These are phyloP conservation scores for Colletotrichum sp. DNA, from an alignment of 2,329 filamentous ascomycete genomes.

Conservation along the genomic window DNA sequence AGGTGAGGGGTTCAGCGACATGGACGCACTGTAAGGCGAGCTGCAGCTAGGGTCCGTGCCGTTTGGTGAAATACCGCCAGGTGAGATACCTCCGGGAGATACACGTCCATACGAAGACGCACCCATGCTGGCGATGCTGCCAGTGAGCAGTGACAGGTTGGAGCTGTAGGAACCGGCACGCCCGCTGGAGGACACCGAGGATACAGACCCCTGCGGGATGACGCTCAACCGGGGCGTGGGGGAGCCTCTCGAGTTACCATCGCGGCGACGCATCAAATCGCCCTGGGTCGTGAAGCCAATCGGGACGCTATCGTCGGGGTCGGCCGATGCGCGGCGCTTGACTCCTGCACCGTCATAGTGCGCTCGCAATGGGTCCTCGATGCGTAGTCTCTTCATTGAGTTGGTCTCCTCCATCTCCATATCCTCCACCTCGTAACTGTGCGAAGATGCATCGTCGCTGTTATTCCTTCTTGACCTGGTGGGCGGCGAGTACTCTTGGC, in stretches of 20 bases:
- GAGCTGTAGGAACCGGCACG: constrained; percentile 55
- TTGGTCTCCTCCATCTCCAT: constrained; percentile 57
- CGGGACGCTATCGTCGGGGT: constrained; percentile 47
- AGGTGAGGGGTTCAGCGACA: constrained; percentile 55
- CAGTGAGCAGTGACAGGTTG: constrained; percentile 44
- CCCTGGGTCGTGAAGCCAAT: constrained; percentile 32
- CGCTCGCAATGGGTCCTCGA: constrained; percentile 46
- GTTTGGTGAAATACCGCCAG: constrained; percentile 55
- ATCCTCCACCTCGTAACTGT: constrained; percentile 50
- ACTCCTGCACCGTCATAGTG: constrained; percentile 49
- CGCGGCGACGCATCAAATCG: constrained; percentile 54
- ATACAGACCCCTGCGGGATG: constrained; percentile 49
- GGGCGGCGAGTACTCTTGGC: constrained; percentile 49
- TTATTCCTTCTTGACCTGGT: constrained; percentile 52
- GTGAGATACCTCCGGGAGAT: constrained; percentile 49
- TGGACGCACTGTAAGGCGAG: constrained; percentile 55
- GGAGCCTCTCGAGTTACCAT: constrained; percentile 53
- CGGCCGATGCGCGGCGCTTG: constrained; percentile 63
- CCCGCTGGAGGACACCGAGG: constrained; percentile 48
- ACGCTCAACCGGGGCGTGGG: constrained; percentile 55
- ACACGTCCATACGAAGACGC: constrained; percentile 46
- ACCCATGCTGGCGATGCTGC: constrained; percentile 45
- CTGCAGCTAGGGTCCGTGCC: constrained; percentile 43
- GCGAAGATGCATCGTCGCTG: constrained; percentile 54
- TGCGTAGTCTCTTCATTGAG: constrained; percentile 54